Conservation (phyloP, 805 yeast genomes). For the Saccharomycopsis schoenii region DNA sequence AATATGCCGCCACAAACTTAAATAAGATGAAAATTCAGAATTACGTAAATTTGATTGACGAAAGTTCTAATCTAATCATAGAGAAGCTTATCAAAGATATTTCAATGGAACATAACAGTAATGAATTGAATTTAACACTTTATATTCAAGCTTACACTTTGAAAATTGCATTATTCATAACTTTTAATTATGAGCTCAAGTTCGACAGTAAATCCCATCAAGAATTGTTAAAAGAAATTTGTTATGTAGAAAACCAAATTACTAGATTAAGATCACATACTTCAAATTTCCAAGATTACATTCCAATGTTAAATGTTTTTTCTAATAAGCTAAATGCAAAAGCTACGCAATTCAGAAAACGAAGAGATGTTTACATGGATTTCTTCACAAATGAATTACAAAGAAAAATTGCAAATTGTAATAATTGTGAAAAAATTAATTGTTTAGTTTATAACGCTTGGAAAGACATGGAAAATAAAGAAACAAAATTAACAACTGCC, state of each 20-base stretch:
- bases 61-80: conserved; percentile 27
- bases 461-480: conserved; percentile 7
- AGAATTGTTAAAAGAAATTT: conserved; percentile 39
- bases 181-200: conserved; percentile 44
- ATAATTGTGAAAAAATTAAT: conserved; percentile 17
- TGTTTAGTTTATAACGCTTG: conserved; percentile 28
- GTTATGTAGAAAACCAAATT: conserved; percentile 45
- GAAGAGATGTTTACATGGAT: conserved; percentile 42
- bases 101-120: neutral
- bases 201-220: conserved; percentile 23
- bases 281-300: conserved; percentile 44
- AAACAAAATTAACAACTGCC: conserved; percentile 22
- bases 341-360: conserved; percentile 28
- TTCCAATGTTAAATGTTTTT: conserved; percentile 34
- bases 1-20: conserved; percentile 37
- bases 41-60: conserved; percentile 29
- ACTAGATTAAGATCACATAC: conserved; percentile 48
- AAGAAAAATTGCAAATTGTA: conserved; percentile 21
- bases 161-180: conserved; percentile 37
- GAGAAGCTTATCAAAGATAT: conserved; percentile 5
- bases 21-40: conserved; percentile 27
- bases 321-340: conserved; percentile 21
- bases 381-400: conserved; percentile 27
- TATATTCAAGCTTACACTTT: conserved; percentile 42
- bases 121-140: conserved; percentile 33